Base-by-base conservation (phyloP, 1,139 yeast species). In the Taphrina populina region DNA sequence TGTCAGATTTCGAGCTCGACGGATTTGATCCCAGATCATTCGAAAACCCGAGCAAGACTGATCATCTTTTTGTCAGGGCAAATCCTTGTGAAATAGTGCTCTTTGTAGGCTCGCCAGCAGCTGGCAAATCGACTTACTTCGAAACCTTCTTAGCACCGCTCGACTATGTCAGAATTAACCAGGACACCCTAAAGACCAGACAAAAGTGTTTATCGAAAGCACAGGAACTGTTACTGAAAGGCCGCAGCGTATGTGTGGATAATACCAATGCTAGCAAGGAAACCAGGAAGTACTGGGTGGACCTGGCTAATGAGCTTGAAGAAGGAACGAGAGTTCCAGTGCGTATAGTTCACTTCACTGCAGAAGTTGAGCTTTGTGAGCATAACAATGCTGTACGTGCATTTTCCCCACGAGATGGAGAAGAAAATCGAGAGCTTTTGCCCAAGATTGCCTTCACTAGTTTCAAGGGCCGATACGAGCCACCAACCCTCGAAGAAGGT, bases 361-460 rank as follows among this genome's bases (percentile, higher is more conserved):
- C 57, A 26, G 32, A 36, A 21, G 47, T 39, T 13, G 24, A 10
- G 8, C 30, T 54, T 34, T 39, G 44, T 19, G 30, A 37, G 17
- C 59, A 57, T 49, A 57, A 57, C 37, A 53, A 57, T 39, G 53
- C 52, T 13, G 53, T 57, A 17, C 43, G 58, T 15, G 57, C 54
- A 3, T 40, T 49, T 10, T 40, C 36, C 5, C 43, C 45, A 19
- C 24, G 30, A 4, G 11, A 13, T 15, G 17, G 24, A 15, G 49
- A 55, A 20, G 49, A 46, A 26, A 19, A 24, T n/a, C 39, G 43
- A 17, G 46, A 47, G 15, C 19, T 34, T 17, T 37, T 55, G 2
- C 58, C 58, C 3, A 51, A 27, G 11, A 51, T 55, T 3, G 58
- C 58, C 6, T 55, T 39, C 26, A 30, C 29, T 11, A 32, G 44